Evolutionary conservation across 345 rosid genomes (phyloP).

Genomic region (Salix arbutifolia): DNA sequence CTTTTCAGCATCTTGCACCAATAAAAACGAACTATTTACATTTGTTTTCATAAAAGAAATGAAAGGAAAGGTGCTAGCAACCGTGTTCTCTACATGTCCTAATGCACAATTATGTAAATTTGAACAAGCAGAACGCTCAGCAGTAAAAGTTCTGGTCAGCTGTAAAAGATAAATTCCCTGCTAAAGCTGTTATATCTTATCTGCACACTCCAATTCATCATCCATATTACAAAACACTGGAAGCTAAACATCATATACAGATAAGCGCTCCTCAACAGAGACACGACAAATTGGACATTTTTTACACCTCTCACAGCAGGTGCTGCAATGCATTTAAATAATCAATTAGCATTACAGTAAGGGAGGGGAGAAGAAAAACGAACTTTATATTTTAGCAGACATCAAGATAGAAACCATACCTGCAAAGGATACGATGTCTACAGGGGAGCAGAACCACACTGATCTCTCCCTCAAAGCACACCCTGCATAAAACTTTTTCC

Average conservation of each 20-base stretch:
- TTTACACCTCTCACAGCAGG: constrained; percentile 84
- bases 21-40: constrained; percentile 12
- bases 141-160: neutral
- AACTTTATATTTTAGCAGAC: neutral
- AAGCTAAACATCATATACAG: constrained; percentile 80
- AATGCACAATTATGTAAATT: neutral
- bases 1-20: neutral
- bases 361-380: neutral
- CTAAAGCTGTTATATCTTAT: constrained; percentile 11
- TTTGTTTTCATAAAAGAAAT: neutral
- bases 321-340: constrained; percentile 44
- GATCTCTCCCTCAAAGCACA: constrained; percentile 90
- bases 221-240: constrained; percentile 5
- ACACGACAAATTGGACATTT: constrained; percentile 90
- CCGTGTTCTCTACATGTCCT: neutral
- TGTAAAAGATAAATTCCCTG: constrained; percentile 4
- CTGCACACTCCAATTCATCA: constrained; percentile 2
- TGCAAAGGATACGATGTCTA: constrained; percentile 87
- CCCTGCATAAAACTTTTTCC: constrained; percentile 93
- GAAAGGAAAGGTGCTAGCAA: neutral
- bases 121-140: neutral
- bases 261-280: constrained; percentile 65
- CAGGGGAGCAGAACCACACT: constrained; percentile 90
- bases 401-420: constrained; percentile 40
- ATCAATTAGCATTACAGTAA: constrained; percentile 6